Evolutionary conservation across 1,139 yeast species (phyloP).

Genomic region (Meyerozyma guilliermondii): DNA sequence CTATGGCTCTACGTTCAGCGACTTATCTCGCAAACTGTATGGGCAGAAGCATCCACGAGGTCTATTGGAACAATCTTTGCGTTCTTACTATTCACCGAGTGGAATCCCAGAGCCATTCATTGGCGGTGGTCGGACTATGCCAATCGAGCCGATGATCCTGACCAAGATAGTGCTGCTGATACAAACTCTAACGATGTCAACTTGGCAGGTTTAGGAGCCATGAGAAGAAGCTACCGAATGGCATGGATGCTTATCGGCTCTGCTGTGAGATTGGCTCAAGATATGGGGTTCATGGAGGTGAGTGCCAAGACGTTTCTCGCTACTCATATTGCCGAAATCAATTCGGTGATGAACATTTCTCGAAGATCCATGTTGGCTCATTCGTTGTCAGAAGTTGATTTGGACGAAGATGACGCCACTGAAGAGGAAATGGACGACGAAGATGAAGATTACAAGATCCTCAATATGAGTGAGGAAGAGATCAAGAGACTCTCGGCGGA

Average conservation of each 20-base stretch:
- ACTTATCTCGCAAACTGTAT: slow-evolving; percentile 78
- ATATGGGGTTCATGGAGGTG: slow-evolving; percentile 73
- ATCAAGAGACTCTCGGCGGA: slow-evolving; percentile 24
- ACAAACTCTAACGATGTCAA: slow-evolving; percentile 34
- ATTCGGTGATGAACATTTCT: slow-evolving; percentile 66
- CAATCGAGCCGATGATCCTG: slow-evolving; percentile 42
- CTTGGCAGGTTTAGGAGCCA: slow-evolving; percentile 75
- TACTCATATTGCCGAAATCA: slow-evolving; percentile 78
- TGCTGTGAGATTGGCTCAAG: slow-evolving; percentile 82
- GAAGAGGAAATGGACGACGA: slow-evolving; percentile 25
- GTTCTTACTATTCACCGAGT: slow-evolving; percentile 81
- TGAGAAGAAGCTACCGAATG: slow-evolving; percentile 83
- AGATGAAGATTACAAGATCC: slow-evolving; percentile 24
- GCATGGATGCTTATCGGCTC: slow-evolving; percentile 92
- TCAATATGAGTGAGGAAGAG: slow-evolving; percentile 35
- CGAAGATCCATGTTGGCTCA: slow-evolving; percentile 66
- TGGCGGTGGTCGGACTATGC: slow-evolving; percentile 89
- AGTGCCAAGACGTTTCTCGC: slow-evolving; percentile 75
- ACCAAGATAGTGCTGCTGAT: slow-evolving; percentile 8
- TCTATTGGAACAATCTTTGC: slow-evolving; percentile 85
- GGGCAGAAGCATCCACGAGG: slow-evolving; percentile 92
- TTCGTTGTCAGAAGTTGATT: slow-evolving; percentile 58
- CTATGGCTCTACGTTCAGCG: slow-evolving; percentile 82
- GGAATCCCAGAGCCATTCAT: slow-evolving; percentile 94
- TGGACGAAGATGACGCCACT: slow-evolving; percentile 42